Percentiles rank a stretch among this genome's conserved stretches.
These are phyloP conservation scores for Pseudocercospora fijiensis DNA, from an alignment of 2,329 filamentous ascomycete species.

Conservation along the genomic window DNA sequence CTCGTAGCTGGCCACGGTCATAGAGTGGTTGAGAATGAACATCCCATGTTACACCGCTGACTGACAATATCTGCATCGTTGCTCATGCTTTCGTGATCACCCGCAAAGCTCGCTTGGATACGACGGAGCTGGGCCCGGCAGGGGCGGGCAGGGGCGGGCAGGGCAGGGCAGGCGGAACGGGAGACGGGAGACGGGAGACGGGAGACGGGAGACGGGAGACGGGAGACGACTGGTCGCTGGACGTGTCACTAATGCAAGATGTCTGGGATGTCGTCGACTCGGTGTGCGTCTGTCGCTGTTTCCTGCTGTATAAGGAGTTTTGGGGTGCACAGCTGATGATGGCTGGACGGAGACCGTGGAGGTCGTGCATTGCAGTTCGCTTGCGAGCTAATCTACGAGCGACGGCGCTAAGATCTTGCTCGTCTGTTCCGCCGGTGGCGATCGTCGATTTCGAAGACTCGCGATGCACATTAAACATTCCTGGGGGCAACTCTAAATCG, in stretches of 20 bases:
- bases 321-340: background rate
- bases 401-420: constrained; percentile 9
- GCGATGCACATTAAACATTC: constrained; percentile 3
- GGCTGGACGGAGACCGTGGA: constrained; percentile 1
- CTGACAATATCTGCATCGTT: background rate
- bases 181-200: too few relatives aligned
- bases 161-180: background rate
- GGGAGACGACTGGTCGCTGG: background rate
- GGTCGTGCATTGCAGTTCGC: constrained; percentile 4
- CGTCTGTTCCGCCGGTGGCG: background rate
- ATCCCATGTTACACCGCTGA: background rate
- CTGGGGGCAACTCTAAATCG: constrained; percentile 4
- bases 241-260: constrained; percentile 7
- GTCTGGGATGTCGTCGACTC: background rate
- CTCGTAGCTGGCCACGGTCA: background rate
- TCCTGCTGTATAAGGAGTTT: background rate
- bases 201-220: too few relatives aligned
- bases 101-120: background rate
- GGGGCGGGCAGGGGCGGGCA: background rate
- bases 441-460: constrained; percentile 6
- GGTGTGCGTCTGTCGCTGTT: background rate
- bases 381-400: constrained; percentile 10
- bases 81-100: background rate
- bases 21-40: background rate
- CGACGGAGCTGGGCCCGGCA: background rate